Conservation (phyloP, 768 basidiomycete species). For the Rhodosporidiobolus odoratus region DNA sequence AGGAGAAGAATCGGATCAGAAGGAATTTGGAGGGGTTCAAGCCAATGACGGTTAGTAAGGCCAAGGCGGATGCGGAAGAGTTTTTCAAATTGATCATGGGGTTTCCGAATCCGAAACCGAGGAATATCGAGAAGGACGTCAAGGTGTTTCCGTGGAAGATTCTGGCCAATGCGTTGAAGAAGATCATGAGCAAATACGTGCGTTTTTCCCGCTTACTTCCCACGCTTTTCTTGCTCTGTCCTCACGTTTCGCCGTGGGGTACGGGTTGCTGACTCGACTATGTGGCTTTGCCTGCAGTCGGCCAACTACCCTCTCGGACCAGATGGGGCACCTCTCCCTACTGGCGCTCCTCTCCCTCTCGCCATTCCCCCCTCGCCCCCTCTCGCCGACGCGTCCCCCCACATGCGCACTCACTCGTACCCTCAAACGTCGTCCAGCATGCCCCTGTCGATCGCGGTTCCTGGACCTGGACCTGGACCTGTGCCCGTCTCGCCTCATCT, state of each 20-base stretch:
- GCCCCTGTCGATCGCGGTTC: background rate
- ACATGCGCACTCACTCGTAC: background rate
- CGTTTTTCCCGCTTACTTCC: conserved; percentile 13
- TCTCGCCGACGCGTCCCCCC: background rate
- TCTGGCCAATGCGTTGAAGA: conserved; percentile 48
- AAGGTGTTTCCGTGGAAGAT: conserved; percentile 54
- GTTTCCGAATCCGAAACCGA: conserved; percentile 83
- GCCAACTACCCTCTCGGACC: conserved; percentile 25
- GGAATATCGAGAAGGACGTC: conserved; percentile 96
- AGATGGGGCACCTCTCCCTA: background rate
- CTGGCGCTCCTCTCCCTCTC: background rate
- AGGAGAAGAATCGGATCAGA: conserved; percentile 94
- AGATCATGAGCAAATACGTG: conserved; percentile 52
- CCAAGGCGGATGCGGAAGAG: conserved; percentile 67
- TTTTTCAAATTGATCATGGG: conserved; percentile 97
- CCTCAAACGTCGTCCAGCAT: background rate
- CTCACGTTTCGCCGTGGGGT: background rate
- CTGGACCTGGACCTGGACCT: too few species aligned
- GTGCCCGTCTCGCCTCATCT: background rate
- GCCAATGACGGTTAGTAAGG: conserved; percentile 84
- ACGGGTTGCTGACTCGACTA: background rate
- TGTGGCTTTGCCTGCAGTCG: background rate
- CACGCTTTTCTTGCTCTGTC: background rate
- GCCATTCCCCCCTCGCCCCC: background rate
- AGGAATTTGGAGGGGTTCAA: conserved; percentile 88